Conservation (phyloP, 202 grass and related monocot genomes). For the Saccharum hybrid region DNA sequence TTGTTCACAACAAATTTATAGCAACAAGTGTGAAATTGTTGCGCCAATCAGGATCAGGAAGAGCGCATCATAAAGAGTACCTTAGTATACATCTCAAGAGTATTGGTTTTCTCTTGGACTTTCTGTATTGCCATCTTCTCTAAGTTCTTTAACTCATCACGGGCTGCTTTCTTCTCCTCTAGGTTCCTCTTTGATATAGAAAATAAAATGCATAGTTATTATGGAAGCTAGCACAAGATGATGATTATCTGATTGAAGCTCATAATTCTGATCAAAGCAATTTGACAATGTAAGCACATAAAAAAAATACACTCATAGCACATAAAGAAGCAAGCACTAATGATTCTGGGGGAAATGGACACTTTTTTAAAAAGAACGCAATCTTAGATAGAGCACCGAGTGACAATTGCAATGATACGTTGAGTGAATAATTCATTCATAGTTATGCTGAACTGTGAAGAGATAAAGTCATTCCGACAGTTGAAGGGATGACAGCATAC, state of each 20-base stretch:
- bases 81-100: constrained; percentile 69
- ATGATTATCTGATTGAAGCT: neutral
- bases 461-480: neutral
- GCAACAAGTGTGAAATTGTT: neutral
- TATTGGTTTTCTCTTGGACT: constrained; percentile 63
- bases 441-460: neutral
- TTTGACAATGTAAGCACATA: neutral
- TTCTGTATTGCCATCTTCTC: constrained; percentile 32
- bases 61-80: constrained; percentile 40
- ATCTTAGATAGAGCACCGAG: neutral
- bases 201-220: constrained; percentile 33
- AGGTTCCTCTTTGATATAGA: constrained; percentile 39
- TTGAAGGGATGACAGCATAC: neutral
- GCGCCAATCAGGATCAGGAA: constrained; percentile 26
- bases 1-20: constrained; percentile 7
- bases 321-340: too few relatives aligned
- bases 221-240: neutral
- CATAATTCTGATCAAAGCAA: constrained; percentile 16
- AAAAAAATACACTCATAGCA: too few relatives aligned
- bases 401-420: neutral
- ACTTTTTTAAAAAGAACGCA: neutral
- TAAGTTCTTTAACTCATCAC: constrained; percentile 30
- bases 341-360: too few relatives aligned
- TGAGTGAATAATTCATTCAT: neutral
- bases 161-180: neutral